Evolutionary conservation across 352 stramenopile species (phyloP), one percentile per base, ranked within the genome.

Genomic region (Phytophthora rubi): DNA sequence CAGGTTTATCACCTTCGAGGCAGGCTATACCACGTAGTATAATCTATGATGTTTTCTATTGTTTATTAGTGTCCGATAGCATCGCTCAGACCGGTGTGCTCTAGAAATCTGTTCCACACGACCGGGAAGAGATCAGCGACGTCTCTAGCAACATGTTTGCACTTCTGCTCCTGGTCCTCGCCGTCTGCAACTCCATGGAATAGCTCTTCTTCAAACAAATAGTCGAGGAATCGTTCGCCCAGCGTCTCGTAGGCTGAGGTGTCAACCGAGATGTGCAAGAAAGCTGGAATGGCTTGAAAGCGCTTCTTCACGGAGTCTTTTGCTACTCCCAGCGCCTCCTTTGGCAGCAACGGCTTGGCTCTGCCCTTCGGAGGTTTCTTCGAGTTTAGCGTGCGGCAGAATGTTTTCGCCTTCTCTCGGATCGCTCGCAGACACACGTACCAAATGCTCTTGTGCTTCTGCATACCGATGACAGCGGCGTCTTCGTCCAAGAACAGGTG

Each of bases 371-470:
- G 56, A 28, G 70, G 47, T 13, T 79, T 76, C 21, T 72, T 77
- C 7, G 76, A 66, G 65, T 80, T 58, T 10, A 83, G 58, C 35
- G 53, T 73, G 47, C 62, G 72, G 65, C 70, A 90, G 49, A 84
- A 92, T 49, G 68, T 67, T 76, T 95, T 95, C 53, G 84, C 84
- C 51, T 93, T 92, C 64, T 95, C 87, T 13, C 87, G 87, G 66
- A 95, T 95, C n/a, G 87, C 87, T n/a, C 87, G 87, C 53, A 95
- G 73, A 72, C 84, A 91, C 15, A 95, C 87, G 62, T 93, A 95
- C 88, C 88, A 95, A n/a, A 86, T 69, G 9, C 82, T 93, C 66
- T 95, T 93, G 74, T 86, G 80, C 70, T 95, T 95, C 63, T 95
- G 82, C 76, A 95, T 85, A 16, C 88, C 88, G 53, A 95, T 95